A percentile compares a stretch with the other conserved stretches of the same genome.
Conservation (phyloP, 345 rosid genomes). For the Camelina neglecta region DNA sequence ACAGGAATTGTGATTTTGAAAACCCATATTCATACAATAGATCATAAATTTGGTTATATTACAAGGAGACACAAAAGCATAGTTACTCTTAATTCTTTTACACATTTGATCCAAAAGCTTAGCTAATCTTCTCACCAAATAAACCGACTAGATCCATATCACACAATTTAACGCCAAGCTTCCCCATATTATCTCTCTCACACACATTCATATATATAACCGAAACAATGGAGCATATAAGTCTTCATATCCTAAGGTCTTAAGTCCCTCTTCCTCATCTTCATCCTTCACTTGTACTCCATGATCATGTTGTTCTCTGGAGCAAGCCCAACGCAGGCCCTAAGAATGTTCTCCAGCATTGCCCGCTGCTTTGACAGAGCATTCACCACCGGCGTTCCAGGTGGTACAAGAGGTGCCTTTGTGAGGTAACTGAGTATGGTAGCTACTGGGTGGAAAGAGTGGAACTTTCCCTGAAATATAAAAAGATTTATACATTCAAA, state of each 20-base stretch:
- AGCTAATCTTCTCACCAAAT: constrained; percentile 12
- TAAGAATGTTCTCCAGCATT: constrained; percentile 94
- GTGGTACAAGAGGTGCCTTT: constrained; percentile 93
- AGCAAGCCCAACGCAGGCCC: constrained; percentile 93
- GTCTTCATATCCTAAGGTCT: constrained; percentile 34
- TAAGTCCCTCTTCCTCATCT: not conserved
- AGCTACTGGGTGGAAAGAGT: constrained; percentile 97
- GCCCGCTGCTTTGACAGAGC: constrained; percentile 96
- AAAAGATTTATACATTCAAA: constrained; percentile 7
- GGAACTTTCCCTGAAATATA: constrained; percentile 77
- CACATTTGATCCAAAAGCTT: constrained; percentile 29
- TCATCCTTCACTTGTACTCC: constrained; percentile 78
- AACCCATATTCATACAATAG: constrained; percentile 24
- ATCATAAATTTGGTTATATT: constrained; percentile 14
- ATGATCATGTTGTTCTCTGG: constrained; percentile 99
- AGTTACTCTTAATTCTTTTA: not conserved
- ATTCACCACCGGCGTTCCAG: constrained; percentile 95
- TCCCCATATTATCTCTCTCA: not conserved
- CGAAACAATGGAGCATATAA: constrained; percentile 20
- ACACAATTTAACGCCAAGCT: constrained; percentile 18
- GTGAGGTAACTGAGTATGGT: constrained; percentile 96
- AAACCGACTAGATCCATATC: not conserved
- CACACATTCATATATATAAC: constrained; percentile 14
- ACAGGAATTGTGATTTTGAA: not conserved
- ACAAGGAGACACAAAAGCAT: constrained; percentile 31